Conservation (phyloP, 1,284 basidiomycete genomes). For the Ustanciosporium gigantosporum region DNA sequence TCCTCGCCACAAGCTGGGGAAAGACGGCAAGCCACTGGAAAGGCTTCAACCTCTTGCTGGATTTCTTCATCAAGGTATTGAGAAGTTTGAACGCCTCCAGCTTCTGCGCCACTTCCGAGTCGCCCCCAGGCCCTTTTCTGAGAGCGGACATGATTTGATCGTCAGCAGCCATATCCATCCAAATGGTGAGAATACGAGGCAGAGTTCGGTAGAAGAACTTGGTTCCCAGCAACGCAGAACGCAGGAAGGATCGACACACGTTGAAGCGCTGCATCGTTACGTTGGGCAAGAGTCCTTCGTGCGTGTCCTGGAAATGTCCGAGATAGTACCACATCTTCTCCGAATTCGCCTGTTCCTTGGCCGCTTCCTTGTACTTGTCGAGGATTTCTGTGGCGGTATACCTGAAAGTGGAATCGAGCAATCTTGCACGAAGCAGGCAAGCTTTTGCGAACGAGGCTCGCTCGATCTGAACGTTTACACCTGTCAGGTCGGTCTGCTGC, state of each 20-base stretch:
- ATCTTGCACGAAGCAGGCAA: constrained; percentile 82
- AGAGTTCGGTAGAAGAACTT: constrained; percentile 97
- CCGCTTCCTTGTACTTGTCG: constrained; percentile 55
- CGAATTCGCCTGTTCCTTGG: constrained; percentile 65
- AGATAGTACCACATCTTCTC: constrained; percentile 64
- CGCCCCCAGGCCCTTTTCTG: constrained; percentile 34
- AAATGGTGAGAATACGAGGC: constrained; percentile 89
- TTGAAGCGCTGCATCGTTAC: constrained; percentile 58
- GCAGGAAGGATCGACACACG: constrained; percentile 73
- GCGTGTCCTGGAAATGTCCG: constrained; percentile 45
- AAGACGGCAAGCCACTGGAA: constrained; percentile 85
- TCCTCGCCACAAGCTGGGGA: constrained; percentile 93
- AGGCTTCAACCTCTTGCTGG: constrained; percentile 77
- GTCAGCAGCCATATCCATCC: constrained; percentile 86
- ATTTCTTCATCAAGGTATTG: constrained; percentile 65
- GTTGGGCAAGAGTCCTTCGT: constrained; percentile 64
- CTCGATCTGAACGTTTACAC: constrained; percentile 15
- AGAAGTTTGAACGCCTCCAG: constrained; percentile 47
- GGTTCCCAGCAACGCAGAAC: constrained; percentile 79
- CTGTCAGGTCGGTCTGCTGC: constrained; percentile 18
- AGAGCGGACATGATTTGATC: constrained; percentile 45
- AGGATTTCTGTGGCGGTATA: constrained; percentile 71
- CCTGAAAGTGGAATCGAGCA: constrained; percentile 88
- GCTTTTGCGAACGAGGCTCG: constrained; percentile 66
- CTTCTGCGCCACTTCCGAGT: constrained; percentile 22